These are phyloP conservation scores for Thelephora aurantiotincta DNA, from an alignment of 768 basidiomycete genomes.

Conservation along the genomic window DNA sequence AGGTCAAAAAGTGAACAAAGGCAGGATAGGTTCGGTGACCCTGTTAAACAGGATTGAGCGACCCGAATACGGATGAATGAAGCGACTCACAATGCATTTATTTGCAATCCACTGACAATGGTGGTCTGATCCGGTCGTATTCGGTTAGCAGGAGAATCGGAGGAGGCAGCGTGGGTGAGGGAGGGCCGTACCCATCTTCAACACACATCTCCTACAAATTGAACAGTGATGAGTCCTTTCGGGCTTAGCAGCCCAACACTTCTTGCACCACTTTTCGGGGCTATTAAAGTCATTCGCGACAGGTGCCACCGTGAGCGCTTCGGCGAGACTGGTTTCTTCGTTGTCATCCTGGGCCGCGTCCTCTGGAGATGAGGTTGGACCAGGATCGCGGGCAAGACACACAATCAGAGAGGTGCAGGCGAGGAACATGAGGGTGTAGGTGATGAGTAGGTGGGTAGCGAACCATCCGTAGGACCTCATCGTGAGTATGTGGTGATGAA, in stretches of 20 bases:
- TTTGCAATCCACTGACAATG: constrained; percentile 78
- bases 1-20: constrained; percentile 69
- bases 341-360: constrained; percentile 13
- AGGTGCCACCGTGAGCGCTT: constrained; percentile 40
- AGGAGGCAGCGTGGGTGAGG: background rate
- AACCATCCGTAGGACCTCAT: constrained; percentile 33
- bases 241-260: constrained; percentile 70
- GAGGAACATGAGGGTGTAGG: constrained; percentile 55
- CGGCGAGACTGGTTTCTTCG: constrained; percentile 31
- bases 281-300: constrained; percentile 31
- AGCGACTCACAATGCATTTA: constrained; percentile 52
- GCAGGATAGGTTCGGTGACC: constrained; percentile 68
- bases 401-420: constrained; percentile 61
- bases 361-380: constrained; percentile 27
- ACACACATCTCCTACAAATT: constrained; percentile 60
- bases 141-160: background rate
- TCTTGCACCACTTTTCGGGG: constrained; percentile 61
- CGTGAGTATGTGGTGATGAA: constrained; percentile 50
- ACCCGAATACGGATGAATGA: background rate
- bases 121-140: constrained; percentile 39
- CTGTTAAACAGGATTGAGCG: constrained; percentile 20
- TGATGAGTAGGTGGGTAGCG: constrained; percentile 37
- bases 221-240: constrained; percentile 73
- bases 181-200: constrained; percentile 65
- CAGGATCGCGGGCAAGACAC: constrained; percentile 63